phyloP scores from a whole-genome alignment of 129 eudicot species.

The Oenanthe sinensis region DNA sequence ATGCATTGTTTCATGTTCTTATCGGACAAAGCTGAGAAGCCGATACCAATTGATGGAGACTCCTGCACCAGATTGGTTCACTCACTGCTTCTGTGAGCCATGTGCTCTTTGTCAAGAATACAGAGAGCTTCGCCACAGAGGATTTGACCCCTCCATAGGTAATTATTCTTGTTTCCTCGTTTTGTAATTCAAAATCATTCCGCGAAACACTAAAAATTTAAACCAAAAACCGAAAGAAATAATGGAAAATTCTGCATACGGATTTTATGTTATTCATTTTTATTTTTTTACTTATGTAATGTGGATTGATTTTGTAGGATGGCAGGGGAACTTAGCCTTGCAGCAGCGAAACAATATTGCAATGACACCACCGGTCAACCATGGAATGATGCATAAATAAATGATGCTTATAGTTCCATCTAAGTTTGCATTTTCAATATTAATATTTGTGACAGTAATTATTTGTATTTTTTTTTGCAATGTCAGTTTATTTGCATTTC shows the following conservation, averaged over 20 bases:
- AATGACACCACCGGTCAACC: conserved; percentile 19
- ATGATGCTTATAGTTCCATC: not conserved
- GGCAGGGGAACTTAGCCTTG: conserved; percentile 8
- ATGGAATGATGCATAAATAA: conserved; percentile 13
- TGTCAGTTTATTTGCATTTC: not conserved
- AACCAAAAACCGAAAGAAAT: not conserved
- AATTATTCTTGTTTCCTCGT: not conserved
- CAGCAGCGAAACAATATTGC: not conserved
- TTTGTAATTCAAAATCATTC: too few species aligned
- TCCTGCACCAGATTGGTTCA: conserved; percentile 45
- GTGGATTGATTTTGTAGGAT: conserved; percentile 9
- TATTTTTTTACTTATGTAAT: not conserved
- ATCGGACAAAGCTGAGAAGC: conserved; percentile 32
- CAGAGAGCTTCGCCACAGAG: conserved; percentile 43
- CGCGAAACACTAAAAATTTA: not conserved
- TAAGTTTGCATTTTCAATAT: not conserved
- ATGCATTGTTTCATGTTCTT: conserved; percentile 39
- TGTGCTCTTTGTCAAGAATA: conserved; percentile 62
- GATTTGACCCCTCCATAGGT: conserved; percentile 46
- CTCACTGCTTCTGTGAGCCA: conserved; percentile 49
- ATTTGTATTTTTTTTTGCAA: not conserved
- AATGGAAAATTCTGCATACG: not conserved
- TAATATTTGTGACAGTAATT: not conserved
- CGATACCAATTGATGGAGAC: conserved; percentile 31
- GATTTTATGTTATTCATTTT: too few species aligned